Percentiles rank a stretch among this genome's conserved stretches.
Evolutionary conservation across 768 basidiomycete genomes (phyloP).

Genomic region (Chiua virens): DNA sequence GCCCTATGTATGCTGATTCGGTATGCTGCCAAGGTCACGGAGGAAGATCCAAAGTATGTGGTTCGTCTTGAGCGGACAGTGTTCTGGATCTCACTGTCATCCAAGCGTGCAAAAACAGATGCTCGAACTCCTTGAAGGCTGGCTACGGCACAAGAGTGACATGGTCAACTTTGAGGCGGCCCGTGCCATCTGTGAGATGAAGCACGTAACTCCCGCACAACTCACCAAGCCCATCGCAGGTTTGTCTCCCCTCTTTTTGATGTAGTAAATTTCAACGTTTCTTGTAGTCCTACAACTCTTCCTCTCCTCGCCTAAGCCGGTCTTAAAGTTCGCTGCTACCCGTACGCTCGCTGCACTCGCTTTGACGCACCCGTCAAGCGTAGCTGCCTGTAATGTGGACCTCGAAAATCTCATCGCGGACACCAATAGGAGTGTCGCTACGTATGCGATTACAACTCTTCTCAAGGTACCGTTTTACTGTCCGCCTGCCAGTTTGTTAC

Average conservation of each 20-base stretch:
- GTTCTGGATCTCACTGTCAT: not conserved
- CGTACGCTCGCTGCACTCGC: slow-evolving; percentile 91
- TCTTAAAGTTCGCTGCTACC: slow-evolving; percentile 96
- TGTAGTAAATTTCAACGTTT: slow-evolving; percentile 4
- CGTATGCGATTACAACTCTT: slow-evolving; percentile 96
- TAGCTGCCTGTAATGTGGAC: slow-evolving; percentile 92
- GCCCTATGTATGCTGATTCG: slow-evolving; percentile 98
- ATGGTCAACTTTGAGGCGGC: slow-evolving; percentile 99
- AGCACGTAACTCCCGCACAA: slow-evolving; percentile 72
- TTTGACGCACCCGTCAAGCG: slow-evolving; percentile 79
- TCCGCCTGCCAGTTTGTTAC: not conserved
- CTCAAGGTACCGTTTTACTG: slow-evolving; percentile 65
- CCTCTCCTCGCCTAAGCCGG: slow-evolving; percentile 91
- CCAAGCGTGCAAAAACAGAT: slow-evolving; percentile 86
- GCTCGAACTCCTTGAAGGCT: slow-evolving; percentile 90
- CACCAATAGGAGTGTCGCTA: slow-evolving; percentile 92
- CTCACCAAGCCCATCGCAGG: slow-evolving; percentile 88
- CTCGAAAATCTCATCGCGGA: slow-evolving; percentile 97
- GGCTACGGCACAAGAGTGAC: slow-evolving; percentile 97
- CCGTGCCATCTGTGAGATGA: slow-evolving; percentile 96
- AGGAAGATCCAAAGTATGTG: slow-evolving; percentile 95
- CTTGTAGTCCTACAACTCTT: slow-evolving; percentile 86
- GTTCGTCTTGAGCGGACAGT: not conserved
- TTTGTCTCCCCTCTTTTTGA: slow-evolving; percentile 34
- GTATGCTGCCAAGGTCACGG: slow-evolving; percentile 98